A percentile compares a stretch with the other conserved stretches of the same genome.
Evolutionary conservation across 2,329 filamentous ascomycete species (phyloP).

Genomic region (Cryphonectria nitschkei): DNA sequence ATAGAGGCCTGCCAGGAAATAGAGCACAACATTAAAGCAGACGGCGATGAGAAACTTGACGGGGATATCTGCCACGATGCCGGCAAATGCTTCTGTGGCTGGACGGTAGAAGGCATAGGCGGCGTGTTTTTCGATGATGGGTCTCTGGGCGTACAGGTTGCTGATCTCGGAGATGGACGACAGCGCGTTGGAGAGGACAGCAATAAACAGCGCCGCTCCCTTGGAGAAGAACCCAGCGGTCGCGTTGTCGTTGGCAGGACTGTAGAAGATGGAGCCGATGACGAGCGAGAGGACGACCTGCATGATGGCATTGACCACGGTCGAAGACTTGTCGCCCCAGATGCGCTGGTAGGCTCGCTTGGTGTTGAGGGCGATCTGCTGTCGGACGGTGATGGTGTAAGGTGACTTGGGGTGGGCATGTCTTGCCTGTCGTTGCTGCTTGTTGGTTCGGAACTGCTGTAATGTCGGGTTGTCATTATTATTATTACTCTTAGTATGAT

Average conservation of each 20-base stretch:
- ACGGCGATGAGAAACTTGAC: constrained; percentile 57
- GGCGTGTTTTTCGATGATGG: constrained; percentile 54
- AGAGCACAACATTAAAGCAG: constrained; percentile 60
- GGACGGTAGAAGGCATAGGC: constrained; percentile 57
- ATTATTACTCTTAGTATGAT: too few species aligned
- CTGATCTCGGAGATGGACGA: constrained; percentile 53
- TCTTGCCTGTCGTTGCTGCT: constrained; percentile 55
- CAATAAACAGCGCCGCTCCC: constrained; percentile 63
- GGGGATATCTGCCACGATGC: constrained; percentile 59
- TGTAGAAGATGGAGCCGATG: constrained; percentile 63
- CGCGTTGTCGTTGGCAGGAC: constrained; percentile 44
- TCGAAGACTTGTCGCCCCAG: constrained; percentile 54
- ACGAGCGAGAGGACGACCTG: constrained; percentile 63
- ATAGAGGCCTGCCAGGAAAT: constrained; percentile 58
- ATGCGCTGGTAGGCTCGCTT: constrained; percentile 56
- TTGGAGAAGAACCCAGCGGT: constrained; percentile 57
- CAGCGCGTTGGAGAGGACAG: constrained; percentile 40
- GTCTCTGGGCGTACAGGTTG: constrained; percentile 47
- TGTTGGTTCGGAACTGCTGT: constrained; percentile 47
- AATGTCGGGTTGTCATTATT: constrained; percentile 3
- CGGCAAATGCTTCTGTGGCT: constrained; percentile 56
- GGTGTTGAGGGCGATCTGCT: constrained; percentile 57
- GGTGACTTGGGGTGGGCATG: constrained; percentile 58
- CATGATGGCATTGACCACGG: constrained; percentile 48
- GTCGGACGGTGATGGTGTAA: constrained; percentile 58